phyloP scores from a whole-genome alignment of 495 filamentous ascomycete genomes.

The Geoglossum glabrum region DNA sequence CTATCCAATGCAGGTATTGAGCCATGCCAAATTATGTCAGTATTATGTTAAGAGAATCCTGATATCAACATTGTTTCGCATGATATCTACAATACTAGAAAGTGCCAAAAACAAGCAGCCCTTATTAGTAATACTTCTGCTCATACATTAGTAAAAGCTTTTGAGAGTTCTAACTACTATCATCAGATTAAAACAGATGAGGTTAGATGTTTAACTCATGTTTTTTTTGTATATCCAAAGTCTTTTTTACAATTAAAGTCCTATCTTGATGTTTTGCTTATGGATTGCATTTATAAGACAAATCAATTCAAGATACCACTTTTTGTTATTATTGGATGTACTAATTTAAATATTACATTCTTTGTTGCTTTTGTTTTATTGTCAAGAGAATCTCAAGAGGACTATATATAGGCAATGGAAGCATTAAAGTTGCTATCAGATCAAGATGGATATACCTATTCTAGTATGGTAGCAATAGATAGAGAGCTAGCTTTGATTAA shows the following conservation, averaged over 20 bases:
- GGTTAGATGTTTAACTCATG: too few species aligned
- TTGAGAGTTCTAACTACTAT: too few species aligned
- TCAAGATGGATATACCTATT: too few species aligned
- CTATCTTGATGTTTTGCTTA: too few species aligned
- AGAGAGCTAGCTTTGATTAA: neutral
- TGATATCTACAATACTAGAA: neutral
- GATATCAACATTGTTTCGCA: neutral
- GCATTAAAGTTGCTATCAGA: neutral
- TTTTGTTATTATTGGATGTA: too few species aligned
- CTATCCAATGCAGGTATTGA: neutral
- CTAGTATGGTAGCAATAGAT: neutral
- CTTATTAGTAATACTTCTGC: neutral
- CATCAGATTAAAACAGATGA: too few species aligned
- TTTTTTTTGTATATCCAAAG: too few species aligned
- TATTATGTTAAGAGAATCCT: neutral
- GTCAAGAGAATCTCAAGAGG: neutral
- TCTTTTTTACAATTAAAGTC: too few species aligned
- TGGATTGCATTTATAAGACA: too few species aligned
- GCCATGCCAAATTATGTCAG: neutral
- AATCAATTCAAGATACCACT: too few species aligned
- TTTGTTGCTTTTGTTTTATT: conserved; percentile 5
- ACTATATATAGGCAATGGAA: neutral
- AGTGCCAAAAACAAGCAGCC: neutral
- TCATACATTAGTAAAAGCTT: neutral
- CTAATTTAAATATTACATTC: too few species aligned